phyloP scores from a whole-genome alignment of 1,139 yeast species.

The Candida pseudoviswanathii region DNA sequence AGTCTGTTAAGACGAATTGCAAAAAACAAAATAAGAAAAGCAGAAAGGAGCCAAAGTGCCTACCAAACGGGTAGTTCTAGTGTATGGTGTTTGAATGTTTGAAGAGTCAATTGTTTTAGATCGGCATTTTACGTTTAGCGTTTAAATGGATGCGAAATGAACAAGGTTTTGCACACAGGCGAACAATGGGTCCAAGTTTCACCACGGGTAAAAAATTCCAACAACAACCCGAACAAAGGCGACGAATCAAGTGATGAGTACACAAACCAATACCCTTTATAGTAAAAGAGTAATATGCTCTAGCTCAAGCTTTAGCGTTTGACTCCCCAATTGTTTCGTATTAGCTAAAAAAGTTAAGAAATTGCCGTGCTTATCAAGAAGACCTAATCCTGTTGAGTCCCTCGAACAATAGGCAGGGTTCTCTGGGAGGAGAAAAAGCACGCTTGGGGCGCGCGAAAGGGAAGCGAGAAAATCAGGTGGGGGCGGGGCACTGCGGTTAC shows the following conservation, averaged over 20 bases:
- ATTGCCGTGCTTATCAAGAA: too few species aligned
- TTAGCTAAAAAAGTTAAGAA: too few species aligned
- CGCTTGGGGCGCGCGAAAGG: too few species aligned
- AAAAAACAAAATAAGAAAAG: background rate
- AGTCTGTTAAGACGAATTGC: too few species aligned
- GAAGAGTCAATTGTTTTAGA: background rate
- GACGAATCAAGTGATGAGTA: background rate
- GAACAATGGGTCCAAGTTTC: background rate
- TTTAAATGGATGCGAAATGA: background rate
- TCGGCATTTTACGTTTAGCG: conserved; percentile 1
- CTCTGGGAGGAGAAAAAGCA: background rate
- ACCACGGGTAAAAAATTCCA: background rate
- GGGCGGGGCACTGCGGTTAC: background rate
- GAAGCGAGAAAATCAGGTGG: background rate
- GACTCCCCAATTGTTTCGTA: too few species aligned
- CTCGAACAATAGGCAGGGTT: background rate
- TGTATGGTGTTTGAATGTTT: conserved; percentile 2
- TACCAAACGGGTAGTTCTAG: background rate
- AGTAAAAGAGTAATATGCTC: too few species aligned
- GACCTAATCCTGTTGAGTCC: too few species aligned
- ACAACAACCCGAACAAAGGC: background rate
- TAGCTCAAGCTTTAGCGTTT: too few species aligned
- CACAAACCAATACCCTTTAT: too few species aligned
- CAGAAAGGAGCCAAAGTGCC: background rate
- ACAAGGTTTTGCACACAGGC: background rate